Percentiles rank a stretch among this genome's conserved stretches.
phyloP scores from a whole-genome alignment of 2,329 filamentous ascomycete genomes.

The Pyricularia grisea region DNA sequence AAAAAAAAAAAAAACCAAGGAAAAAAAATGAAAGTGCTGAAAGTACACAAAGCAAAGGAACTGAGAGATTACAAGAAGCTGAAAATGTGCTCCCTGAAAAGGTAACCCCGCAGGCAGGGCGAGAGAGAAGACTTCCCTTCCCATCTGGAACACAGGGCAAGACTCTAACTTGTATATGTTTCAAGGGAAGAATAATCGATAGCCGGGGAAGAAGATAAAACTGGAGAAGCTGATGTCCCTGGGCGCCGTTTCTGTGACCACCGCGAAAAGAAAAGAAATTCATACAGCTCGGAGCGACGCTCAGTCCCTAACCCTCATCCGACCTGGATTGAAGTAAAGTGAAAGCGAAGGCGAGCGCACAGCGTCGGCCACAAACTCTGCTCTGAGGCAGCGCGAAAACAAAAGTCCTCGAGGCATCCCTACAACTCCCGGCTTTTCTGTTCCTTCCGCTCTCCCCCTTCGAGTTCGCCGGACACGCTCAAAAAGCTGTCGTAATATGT shows the following conservation, averaged over 20 bases:
- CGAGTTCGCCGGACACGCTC: constrained; percentile 1
- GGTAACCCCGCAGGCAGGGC: background rate
- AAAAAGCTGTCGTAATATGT: constrained; percentile 5
- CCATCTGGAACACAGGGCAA: background rate
- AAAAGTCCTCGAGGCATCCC: background rate
- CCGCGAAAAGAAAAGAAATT: background rate
- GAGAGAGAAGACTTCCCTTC: background rate
- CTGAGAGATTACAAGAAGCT: background rate
- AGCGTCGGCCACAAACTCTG: background rate
- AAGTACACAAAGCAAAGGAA: background rate
- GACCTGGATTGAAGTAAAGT: background rate
- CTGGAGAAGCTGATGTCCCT: background rate
- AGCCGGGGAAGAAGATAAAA: background rate
- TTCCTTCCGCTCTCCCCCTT: background rate
- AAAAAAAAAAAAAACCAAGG: background rate
- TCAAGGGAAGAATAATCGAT: background rate
- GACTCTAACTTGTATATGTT: background rate
- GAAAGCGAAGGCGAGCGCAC: background rate
- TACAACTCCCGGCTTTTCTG: background rate
- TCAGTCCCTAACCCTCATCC: background rate
- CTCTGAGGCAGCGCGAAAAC: background rate
- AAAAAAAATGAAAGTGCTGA: background rate
- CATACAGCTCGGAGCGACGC: background rate
- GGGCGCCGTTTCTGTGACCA: background rate
- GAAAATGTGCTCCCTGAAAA: background rate